phyloP scores from a whole-genome alignment of 371 early-diverging fungal genomes.

The Mycotypha africana region DNA sequence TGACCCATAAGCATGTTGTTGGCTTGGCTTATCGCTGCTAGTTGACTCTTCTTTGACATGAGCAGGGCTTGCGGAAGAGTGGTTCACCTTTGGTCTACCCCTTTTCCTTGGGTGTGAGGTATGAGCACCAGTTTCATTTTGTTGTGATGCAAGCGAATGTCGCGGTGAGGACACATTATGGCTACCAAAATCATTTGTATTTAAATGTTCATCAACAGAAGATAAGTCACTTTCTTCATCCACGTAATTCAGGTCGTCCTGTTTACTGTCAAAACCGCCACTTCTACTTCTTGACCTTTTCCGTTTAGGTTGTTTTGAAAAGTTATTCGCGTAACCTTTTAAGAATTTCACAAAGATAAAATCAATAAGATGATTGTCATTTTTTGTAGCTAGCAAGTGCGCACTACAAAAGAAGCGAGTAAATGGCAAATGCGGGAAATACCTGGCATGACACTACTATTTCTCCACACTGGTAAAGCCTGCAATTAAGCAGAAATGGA shows the following conservation, averaged over 20 bases:
- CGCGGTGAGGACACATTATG: neutral
- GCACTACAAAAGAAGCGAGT: too few species aligned
- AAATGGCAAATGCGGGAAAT: too few species aligned
- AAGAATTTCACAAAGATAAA: too few species aligned
- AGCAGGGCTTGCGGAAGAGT: too few species aligned
- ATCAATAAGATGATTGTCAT: too few species aligned
- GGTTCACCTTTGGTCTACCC: conserved; percentile 9
- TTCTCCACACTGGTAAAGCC: too few species aligned
- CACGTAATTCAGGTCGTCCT: conserved; percentile 21
- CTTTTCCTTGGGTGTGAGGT: conserved; percentile 11
- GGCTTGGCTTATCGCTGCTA: conserved; percentile 3
- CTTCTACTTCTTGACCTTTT: conserved; percentile 22
- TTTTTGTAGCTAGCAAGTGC: too few species aligned
- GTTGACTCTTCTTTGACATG: too few species aligned
- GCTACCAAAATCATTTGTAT: conserved; percentile 10
- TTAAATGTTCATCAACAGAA: conserved; percentile 16
- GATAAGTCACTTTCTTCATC: conserved; percentile 24
- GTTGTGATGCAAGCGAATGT: too few species aligned
- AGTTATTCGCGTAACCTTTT: too few species aligned
- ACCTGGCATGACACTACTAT: too few species aligned
- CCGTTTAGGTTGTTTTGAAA: conserved; percentile 15
- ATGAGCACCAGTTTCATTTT: neutral
- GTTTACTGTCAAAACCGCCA: conserved; percentile 14
- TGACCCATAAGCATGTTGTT: neutral
- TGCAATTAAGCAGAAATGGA: too few species aligned